These are phyloP conservation scores for Ophiostoma triangulosporum DNA, from an alignment of 2,329 filamentous ascomycete genomes.

Conservation along the genomic window DNA sequence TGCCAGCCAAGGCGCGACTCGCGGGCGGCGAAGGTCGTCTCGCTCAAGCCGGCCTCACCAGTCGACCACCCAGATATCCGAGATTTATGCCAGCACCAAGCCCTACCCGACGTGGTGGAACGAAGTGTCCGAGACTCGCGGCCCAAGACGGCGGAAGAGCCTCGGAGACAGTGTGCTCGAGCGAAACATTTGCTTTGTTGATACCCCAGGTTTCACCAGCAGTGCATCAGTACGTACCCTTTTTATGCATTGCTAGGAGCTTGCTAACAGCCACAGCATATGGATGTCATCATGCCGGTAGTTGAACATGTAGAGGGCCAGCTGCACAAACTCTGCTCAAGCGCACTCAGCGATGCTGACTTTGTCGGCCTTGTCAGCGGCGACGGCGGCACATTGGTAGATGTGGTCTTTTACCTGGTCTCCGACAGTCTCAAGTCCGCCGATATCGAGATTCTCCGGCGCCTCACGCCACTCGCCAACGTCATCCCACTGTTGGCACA, in stretches of 20 bases:
- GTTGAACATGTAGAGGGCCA: slow-evolving; percentile 61
- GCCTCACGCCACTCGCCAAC: slow-evolving; percentile 62
- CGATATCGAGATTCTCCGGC: slow-evolving; percentile 60
- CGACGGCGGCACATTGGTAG: slow-evolving; percentile 70
- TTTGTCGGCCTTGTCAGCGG: slow-evolving; percentile 66
- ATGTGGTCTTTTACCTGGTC: slow-evolving; percentile 74
- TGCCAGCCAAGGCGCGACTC: slow-evolving; percentile 11
- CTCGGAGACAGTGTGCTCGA: slow-evolving; percentile 67
- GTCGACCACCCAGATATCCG: slow-evolving; percentile 35
- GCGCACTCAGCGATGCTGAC: slow-evolving; percentile 58
- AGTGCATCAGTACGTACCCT: slow-evolving; percentile 35
- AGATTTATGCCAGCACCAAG: slow-evolving; percentile 68
- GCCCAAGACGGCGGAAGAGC: slow-evolving; percentile 52
- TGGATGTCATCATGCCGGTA: slow-evolving; percentile 45
- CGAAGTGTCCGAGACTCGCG: slow-evolving; percentile 51
- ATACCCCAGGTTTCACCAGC: slow-evolving; percentile 55
- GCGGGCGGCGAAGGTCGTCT: slow-evolving; percentile 10
- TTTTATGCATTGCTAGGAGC: background rate
- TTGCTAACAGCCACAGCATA: slow-evolving; percentile 24
- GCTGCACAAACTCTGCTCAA: slow-evolving; percentile 47
- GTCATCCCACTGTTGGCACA: slow-evolving; percentile 72
- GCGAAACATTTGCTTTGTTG: slow-evolving; percentile 86
- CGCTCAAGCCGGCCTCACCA: slow-evolving; percentile 12
- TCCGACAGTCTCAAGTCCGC: slow-evolving; percentile 44
- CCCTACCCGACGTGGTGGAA: slow-evolving; percentile 86